Evolutionary conservation across 352 stramenopile species (phyloP).

Genomic region (Thalassiosira oceanica): DNA sequence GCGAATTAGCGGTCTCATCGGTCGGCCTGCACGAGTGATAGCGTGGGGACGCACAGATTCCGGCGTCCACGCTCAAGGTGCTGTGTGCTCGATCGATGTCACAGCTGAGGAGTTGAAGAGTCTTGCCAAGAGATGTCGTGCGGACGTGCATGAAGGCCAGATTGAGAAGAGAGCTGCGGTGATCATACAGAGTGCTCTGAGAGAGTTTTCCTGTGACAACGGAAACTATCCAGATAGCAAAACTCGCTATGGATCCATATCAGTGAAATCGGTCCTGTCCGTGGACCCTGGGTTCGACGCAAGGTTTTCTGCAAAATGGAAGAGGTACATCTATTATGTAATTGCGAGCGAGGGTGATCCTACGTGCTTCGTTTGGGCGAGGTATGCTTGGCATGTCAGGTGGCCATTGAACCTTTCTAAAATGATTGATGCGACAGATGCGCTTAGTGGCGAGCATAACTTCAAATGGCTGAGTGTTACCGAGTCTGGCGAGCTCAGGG

Average conservation of each 20-base stretch:
- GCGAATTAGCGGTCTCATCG: constrained; percentile 9
- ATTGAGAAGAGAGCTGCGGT: constrained; percentile 8
- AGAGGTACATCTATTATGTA: constrained; percentile 34
- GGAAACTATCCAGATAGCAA: background rate
- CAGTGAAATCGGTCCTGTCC: constrained; percentile 7
- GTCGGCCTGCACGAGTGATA: constrained; percentile 11
- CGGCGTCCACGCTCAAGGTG: constrained; percentile 18
- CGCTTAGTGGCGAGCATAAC: constrained; percentile 24
- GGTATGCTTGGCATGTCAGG: constrained; percentile 20
- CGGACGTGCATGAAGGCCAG: background rate
- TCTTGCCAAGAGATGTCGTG: constrained; percentile 2
- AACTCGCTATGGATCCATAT: constrained; percentile 21
- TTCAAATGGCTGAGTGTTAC: constrained; percentile 33
- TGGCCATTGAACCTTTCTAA: constrained; percentile 5
- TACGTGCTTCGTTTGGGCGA: constrained; percentile 16
- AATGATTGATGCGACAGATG: constrained; percentile 15
- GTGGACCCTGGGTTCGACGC: constrained; percentile 27
- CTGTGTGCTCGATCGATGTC: constrained; percentile 19
- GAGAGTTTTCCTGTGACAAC: constrained; percentile 24
- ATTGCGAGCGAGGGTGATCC: background rate
- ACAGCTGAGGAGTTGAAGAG: constrained; percentile 5
- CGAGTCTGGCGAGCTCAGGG: constrained; percentile 18
- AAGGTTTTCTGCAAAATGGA: constrained; percentile 30
- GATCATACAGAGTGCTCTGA: constrained; percentile 26
- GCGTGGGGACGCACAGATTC: constrained; percentile 31